These are phyloP conservation scores for Paecilomyces sp. DNA, from an alignment of 2,329 filamentous ascomycete genomes.

Conservation along the genomic window DNA sequence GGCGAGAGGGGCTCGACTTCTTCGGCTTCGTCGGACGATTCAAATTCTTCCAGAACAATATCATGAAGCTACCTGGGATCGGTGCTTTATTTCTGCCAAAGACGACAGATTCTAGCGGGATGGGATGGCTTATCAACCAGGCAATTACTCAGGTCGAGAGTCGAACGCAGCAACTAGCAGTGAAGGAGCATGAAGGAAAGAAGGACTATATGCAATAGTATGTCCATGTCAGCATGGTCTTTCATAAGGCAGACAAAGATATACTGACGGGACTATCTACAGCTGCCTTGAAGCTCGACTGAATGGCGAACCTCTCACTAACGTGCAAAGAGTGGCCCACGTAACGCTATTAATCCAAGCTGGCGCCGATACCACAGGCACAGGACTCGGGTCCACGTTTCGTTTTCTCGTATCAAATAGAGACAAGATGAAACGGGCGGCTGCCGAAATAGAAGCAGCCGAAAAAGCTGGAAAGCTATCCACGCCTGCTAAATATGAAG, in stretches of 20 bases:
- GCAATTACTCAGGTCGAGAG: slow-evolving; percentile 24
- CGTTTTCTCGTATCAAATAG: slow-evolving; percentile 18
- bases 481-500: slow-evolving; percentile 12
- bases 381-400: slow-evolving; percentile 24
- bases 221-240: slow-evolving; percentile 1
- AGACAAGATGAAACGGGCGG: slow-evolving; percentile 2
- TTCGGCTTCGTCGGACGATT: slow-evolving; percentile 31
- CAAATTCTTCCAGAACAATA: slow-evolving; percentile 25
- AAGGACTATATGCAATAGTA: slow-evolving; percentile 29
- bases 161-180: slow-evolving; percentile 14
- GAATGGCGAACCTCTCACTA: slow-evolving; percentile 20
- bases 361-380: slow-evolving; percentile 29
- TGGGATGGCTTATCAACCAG: slow-evolving; percentile 32
- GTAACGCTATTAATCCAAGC: slow-evolving; percentile 31
- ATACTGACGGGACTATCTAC: not conserved
- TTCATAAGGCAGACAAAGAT: no score
- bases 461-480: slow-evolving; percentile 1
- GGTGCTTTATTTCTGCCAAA: slow-evolving; percentile 19
- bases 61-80: slow-evolving; percentile 17
- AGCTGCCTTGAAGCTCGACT: slow-evolving; percentile 26
- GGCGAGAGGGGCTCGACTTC: slow-evolving; percentile 29
- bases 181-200: slow-evolving; percentile 7
- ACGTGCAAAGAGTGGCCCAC: slow-evolving; percentile 27
- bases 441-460: slow-evolving; percentile 16
- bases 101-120: slow-evolving; percentile 20